Evolutionary conservation across 257 asterid genomes (phyloP).

Genomic region (Salvia hispanica): DNA sequence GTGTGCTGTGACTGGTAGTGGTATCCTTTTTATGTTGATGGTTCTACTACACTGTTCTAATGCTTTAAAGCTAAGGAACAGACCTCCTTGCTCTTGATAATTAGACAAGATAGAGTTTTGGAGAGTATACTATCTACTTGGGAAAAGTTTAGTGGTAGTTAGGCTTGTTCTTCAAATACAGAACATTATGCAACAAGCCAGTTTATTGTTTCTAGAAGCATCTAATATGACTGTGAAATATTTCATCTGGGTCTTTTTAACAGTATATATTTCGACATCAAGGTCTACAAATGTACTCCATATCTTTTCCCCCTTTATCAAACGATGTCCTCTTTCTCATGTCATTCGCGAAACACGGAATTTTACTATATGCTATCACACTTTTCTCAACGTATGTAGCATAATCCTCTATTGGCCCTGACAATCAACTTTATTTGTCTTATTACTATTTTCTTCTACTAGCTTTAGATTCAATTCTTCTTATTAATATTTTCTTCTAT

Average conservation of each 20-base stretch:
- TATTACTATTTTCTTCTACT: not conserved
- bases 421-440: conserved; percentile 13
- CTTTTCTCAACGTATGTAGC: not conserved
- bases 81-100: conserved; percentile 11
- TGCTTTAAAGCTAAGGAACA: not conserved
- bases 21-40: not conserved
- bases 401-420: conserved; percentile 17
- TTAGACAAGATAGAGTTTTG: conserved; percentile 5
- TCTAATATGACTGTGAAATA: conserved; percentile 17
- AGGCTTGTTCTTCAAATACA: not conserved
- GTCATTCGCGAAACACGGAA: conserved; percentile 1
- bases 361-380: conserved; percentile 1
- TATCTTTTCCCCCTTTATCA: not conserved
- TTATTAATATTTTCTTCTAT: conserved; percentile 32
- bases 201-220: not conserved
- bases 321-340: conserved; percentile 15
- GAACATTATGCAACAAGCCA: not conserved
- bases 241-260: conserved; percentile 10
- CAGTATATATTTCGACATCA: conserved; percentile 3
- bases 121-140: conserved; percentile 4
- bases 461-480: conserved; percentile 2
- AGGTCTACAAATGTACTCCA: not conserved
- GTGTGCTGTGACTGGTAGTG: not conserved
- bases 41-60: conserved; percentile 8
- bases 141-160: conserved; percentile 2